Base-by-base conservation (phyloP, 2,329 filamentous ascomycete genomes). In the Colletotrichum acutatum region DNA sequence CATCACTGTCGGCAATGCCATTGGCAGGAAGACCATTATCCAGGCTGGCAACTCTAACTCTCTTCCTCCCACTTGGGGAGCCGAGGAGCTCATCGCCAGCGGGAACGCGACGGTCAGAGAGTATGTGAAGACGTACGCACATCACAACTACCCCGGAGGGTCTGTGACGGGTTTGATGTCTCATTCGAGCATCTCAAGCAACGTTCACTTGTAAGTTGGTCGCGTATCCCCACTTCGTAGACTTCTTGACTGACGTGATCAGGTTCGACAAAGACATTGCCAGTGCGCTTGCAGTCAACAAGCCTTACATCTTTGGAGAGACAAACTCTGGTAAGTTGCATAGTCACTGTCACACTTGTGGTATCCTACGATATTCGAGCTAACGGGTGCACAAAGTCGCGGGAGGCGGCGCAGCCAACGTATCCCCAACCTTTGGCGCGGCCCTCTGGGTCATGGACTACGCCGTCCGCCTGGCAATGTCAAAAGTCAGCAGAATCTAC, bases 131-230 rank as follows among this genome's bases (percentile, higher is more conserved):
- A 80, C 82, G 22, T 87, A 85, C 71, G 82, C 82, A 52, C 84
- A 84, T 57, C 86, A 87, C 79, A 87, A 87, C 75, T 88, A 88
- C 71, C 86, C 86, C 1, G 84, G 84, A 0, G 83, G 83, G 5
- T 81, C 80, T 30, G 76, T 87, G 5, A 76, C 79, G 1, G 81
- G 79, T 4, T 79, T 87, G 4, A 87, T 88, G 84, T 83, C 82
- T 64, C 86, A 88, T 64, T 78, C 78, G 7, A 78, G 78, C 5
- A 86, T 86, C 54, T 80, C 80, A 0, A 80, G 74, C 7, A 83
- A 87, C 60, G n/a, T 71, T 24, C 63, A 67, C 14, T 24, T 61
- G 42, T 58, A 58, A 53, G 60, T 62, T 22, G 58, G 4, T 30
- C 8, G 7, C 42, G 19, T 42, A n/a, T n/a, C 14, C 1, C 2